Percentiles rank a stretch among this genome's conserved stretches.
phyloP scores from a whole-genome alignment of 495 filamentous ascomycete species.

The Hypoxylon perforatum region DNA sequence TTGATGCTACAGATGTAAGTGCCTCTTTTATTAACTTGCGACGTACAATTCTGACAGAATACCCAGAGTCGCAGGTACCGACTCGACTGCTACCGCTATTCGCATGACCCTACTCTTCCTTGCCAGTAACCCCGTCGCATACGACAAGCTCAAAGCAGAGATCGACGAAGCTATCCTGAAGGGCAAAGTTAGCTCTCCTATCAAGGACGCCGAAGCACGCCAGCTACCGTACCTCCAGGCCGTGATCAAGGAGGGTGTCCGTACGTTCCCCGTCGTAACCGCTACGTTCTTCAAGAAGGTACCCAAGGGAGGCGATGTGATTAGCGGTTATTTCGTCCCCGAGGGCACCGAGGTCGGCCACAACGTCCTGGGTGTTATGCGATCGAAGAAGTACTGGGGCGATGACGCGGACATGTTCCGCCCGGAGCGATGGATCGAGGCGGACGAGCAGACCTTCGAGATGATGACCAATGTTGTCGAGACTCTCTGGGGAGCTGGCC shows the following conservation, averaged over 20 bases:
- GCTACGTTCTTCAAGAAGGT: constrained; percentile 46
- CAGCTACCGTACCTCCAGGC: constrained; percentile 59
- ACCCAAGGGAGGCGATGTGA: constrained; percentile 37
- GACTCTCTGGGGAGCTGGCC: constrained; percentile 50
- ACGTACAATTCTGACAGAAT: background rate
- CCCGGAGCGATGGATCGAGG: constrained; percentile 58
- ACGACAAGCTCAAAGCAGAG: constrained; percentile 65
- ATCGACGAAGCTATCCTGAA: constrained; percentile 56
- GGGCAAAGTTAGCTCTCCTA: constrained; percentile 41
- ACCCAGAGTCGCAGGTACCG: constrained; percentile 64
- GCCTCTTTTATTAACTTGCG: background rate
- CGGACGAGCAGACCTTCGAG: constrained; percentile 40
- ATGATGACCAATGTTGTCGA: constrained; percentile 52
- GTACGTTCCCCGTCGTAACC: constrained; percentile 51
- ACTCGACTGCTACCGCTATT: constrained; percentile 70
- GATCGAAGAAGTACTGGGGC: constrained; percentile 47
- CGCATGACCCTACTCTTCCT: constrained; percentile 66
- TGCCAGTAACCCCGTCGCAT: constrained; percentile 56
- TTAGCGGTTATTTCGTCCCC: constrained; percentile 43
- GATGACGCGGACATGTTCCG: constrained; percentile 50
- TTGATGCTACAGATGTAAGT: constrained; percentile 54
- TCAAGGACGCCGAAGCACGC: constrained; percentile 52
- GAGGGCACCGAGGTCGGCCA: constrained; percentile 44
- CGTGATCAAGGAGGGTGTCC: constrained; percentile 58
- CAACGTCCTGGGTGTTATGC: constrained; percentile 34